Conservation (phyloP, 2,329 filamentous ascomycete species). For the Pseudocercospora cruenta region DNA sequence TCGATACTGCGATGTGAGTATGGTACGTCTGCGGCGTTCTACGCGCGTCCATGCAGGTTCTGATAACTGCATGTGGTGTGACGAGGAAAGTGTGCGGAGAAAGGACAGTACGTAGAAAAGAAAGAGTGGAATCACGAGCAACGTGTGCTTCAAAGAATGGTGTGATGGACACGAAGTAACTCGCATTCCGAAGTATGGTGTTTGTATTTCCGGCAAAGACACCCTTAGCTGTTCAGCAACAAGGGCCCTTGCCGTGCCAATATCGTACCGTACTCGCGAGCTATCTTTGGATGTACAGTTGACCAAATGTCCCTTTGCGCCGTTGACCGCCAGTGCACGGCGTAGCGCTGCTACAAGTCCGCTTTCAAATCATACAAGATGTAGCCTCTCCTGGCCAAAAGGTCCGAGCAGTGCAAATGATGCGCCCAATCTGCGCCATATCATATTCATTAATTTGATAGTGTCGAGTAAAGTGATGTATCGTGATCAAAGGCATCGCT, state of each 20-base stretch:
- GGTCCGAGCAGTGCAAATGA: neutral
- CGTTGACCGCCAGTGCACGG: neutral
- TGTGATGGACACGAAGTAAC: neutral
- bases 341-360: constrained; percentile 5
- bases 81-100: too few relatives aligned
- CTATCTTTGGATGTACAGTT: neutral
- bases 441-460: constrained; percentile 2
- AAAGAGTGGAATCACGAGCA: too few relatives aligned
- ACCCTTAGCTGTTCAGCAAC: neutral
- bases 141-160: neutral
- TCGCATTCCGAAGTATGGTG: too few relatives aligned
- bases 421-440: neutral
- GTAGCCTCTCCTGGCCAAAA: neutral
- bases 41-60: neutral
- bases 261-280: neutral
- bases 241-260: neutral
- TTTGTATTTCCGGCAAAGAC: neutral
- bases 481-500: constrained; percentile 7
- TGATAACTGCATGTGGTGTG: neutral
- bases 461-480: neutral
- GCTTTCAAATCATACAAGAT: neutral
- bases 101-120: too few relatives aligned
- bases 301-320: neutral
- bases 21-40: neutral
- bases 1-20: neutral